Evolutionary conservation across 192 early-diverging fungal species (phyloP), one percentile per base, ranked within the genome.

Genomic region (Linnemannia schmuckeri): DNA sequence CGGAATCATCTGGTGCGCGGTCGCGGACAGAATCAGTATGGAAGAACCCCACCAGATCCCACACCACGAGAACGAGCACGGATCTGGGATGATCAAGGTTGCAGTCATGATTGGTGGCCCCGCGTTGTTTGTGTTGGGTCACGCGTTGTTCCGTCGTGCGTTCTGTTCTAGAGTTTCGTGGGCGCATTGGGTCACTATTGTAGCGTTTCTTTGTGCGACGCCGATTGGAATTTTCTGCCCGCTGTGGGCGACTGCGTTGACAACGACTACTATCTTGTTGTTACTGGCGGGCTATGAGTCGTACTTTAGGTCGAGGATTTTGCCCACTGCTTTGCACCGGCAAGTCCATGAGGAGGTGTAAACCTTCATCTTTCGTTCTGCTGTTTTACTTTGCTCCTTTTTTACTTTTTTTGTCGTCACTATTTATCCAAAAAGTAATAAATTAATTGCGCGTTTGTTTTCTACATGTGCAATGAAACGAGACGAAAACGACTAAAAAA

Each of bases 41-140:
- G 78, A 75, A 13, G 54, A 80, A 4, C 83, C 83, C 7, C 66
- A 76, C 35, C 15, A 49, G 22, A 33, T 85, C 40, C 83, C 83
- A 1, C 74, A 80, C n/a, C 68, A 79, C 18, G 57, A 84, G 27
- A 61, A 78, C 17, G 76, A 61, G 13, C 74, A 76, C 5, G 61
- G 30, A 6, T 18, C 49, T 8, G 61, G 61, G 27, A 80, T 76
- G 73, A 76, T 80, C 30, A 15, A 78, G 30, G 83, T 80, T 6
- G 42, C 70, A 18, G 79, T 85, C 40, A 80, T 85, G 78, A 85
- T 85, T 72, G 83, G 83, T 6, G 83, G 83, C 0, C 83, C 83
- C 3, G 49, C 69, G 4, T 20, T 85, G 18, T 85, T 85, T 63
- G 83, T 85, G 18, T 33, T 85, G 22, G 83, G 83, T 1, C 83